Conservation (phyloP, 768 basidiomycete genomes). For the Exsudoporus frostii region DNA sequence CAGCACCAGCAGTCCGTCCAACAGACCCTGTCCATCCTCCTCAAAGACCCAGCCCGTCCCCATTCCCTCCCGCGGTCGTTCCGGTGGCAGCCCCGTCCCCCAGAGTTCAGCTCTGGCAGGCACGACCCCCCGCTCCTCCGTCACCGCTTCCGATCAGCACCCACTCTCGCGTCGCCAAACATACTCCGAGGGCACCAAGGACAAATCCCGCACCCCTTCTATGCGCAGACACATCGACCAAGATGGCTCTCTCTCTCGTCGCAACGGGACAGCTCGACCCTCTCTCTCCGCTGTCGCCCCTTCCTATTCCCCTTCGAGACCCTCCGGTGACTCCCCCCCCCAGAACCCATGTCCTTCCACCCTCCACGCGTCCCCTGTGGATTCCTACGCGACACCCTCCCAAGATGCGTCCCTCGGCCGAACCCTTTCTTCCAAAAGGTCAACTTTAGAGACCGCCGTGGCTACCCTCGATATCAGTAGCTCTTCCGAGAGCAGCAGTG, state of each 20-base stretch:
- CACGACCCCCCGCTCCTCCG: conserved; percentile 32
- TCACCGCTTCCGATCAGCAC: conserved; percentile 42
- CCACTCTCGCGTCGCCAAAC: conserved; percentile 48
- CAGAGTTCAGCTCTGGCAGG: conserved; percentile 20
- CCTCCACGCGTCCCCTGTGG: conserved; percentile 20
- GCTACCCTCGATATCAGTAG: conserved; percentile 35
- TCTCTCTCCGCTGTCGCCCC: conserved; percentile 42
- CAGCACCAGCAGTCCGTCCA: conserved; percentile 34
- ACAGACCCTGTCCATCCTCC: conserved; percentile 24
- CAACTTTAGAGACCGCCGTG: conserved; percentile 38
- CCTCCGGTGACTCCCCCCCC: conserved; percentile 16
- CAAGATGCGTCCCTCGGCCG: conserved; percentile 33
- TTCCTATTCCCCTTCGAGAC: conserved; percentile 24
- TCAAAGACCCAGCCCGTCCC: conserved; percentile 37
- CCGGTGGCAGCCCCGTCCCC: conserved; percentile 48
- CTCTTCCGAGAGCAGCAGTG: conserved; percentile 61
- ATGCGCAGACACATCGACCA: conserved; percentile 58
- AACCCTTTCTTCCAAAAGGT: conserved; percentile 33
- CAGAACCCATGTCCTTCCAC: conserved; percentile 18
- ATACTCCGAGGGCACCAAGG: conserved; percentile 48
- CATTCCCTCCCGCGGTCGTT: conserved; percentile 46
- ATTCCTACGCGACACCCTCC: conserved; percentile 23
- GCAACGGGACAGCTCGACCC: conserved; percentile 46
- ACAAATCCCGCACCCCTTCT: conserved; percentile 60
- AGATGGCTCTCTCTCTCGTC: conserved; percentile 44